Evolutionary conservation across 2,329 filamentous ascomycete genomes (phyloP), one percentile per base, ranked within the genome.

Genomic region (Trichophyton equinum): DNA sequence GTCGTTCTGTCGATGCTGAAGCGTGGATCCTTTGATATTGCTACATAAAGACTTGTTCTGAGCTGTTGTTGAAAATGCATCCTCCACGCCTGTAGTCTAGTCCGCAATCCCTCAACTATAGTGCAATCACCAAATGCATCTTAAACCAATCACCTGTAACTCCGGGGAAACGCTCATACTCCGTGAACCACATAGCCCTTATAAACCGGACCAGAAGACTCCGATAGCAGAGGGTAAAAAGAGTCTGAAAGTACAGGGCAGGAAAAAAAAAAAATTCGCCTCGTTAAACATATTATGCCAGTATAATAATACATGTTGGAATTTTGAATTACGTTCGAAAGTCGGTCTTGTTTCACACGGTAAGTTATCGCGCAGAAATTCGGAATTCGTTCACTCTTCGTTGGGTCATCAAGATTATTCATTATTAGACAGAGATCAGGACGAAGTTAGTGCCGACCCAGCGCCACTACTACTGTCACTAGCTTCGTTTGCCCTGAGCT

Each of bases 401-500:
- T 33, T n/a, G 40, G 40, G 30, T 55, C 25, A 15, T 55, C 27
- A 20, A 33, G 25, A 20, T 36, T 59, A 58, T 53, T 64, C 57
- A 62, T 57, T 59, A 63, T 57, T 11, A 36, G 60, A 25, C 18
- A 44, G 40, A 15, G 15, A 7, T 33, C 30, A 33, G 27, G 49
- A 33, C 11, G 15, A 33, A 55, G 30, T 13, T 8, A 55, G 49
- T 4, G 49, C 49, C 13, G 49, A 63, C 25, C 57, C 58, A 22
- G 55, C 61, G 30, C 61, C 57, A 55, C 63, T 61, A 18, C 56
- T 65, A 18, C 56, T 65, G n/a, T 64, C 63, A 56, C 62, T 62
- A 22, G 60, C 53, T 59, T 64, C 63, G 53, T 60, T 62, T 3
- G 53, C n/a, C 56, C 63, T 64, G 22, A 63, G 64, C 38, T 68